Evolutionary conservation across 1,284 basidiomycete genomes (phyloP).

Genomic region (Anthracocystis panici-leucophaei): DNA sequence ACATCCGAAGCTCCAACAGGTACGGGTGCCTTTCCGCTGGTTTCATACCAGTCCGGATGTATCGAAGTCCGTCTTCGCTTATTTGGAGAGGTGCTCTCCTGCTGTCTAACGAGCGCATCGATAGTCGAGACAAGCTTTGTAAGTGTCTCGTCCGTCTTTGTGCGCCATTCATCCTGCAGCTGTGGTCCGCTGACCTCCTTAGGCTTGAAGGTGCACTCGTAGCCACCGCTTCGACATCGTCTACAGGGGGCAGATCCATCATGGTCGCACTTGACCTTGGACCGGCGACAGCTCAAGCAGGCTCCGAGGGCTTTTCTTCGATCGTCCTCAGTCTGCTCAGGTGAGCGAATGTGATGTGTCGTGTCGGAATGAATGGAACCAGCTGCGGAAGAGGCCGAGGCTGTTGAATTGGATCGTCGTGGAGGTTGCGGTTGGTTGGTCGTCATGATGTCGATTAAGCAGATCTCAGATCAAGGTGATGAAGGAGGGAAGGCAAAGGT

Average conservation of each 20-base stretch:
- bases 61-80: slow-evolving; percentile 1
- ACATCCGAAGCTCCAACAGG: neutral
- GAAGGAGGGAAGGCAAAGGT: neutral
- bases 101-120: slow-evolving; percentile 24
- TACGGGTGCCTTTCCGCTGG: neutral
- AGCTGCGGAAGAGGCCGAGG: slow-evolving; percentile 6
- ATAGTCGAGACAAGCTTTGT: slow-evolving; percentile 30
- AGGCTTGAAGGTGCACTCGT: slow-evolving; percentile 37
- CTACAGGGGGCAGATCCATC: slow-evolving; percentile 29
- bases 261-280: slow-evolving; percentile 41
- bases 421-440: neutral
- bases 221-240: slow-evolving; percentile 32
- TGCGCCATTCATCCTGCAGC: slow-evolving; percentile 31
- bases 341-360: slow-evolving; percentile 1
- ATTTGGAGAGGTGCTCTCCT: neutral
- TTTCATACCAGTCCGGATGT: neutral
- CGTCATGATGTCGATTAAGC: slow-evolving; percentile 7
- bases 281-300: slow-evolving; percentile 33
- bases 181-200: slow-evolving; percentile 19
- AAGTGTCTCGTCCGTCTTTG: slow-evolving; percentile 40
- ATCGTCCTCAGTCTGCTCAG: neutral
- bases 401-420: slow-evolving; percentile 10
- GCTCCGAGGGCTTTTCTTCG: slow-evolving; percentile 22
- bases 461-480: neutral
- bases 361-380: slow-evolving; percentile 1